Base-by-base conservation (phyloP, 225 moss, liverwort and hornwort genomes). In the Asterella californica region DNA sequence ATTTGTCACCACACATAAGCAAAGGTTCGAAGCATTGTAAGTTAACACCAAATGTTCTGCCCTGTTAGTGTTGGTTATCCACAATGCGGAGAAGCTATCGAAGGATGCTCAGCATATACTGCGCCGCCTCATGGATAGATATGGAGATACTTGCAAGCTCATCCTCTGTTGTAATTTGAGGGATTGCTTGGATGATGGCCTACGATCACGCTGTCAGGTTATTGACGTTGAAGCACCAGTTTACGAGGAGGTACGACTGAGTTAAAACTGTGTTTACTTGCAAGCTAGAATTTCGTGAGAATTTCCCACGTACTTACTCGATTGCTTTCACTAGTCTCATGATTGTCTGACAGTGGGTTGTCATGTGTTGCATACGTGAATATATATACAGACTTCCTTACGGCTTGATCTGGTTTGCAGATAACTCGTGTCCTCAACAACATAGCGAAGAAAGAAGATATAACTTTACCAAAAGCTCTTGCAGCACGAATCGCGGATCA, bases 71-170 rank as follows among this genome's bases (percentile, higher is more conserved):
- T 42, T 84, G 48, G 24, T 84, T 48, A 34, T 84, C 32, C 81
- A 72, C n/a, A 78, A 78, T 75, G 81, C 78, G 15, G 78, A 84
- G 57, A 74, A 59, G 22, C 27, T 84, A 55, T 81, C 84, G 0
- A 32, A 9, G 30, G 84, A 84, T 21, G 78, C 81, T 46, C 81
- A 81, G 57, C 78, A 50, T 38, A 59, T 55, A 15, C 57, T 84
- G 63, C 81, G 78, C 15, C 63, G 73, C 34, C 66, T 74, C 25
- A 81, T 84, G 84, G 81, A 84, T 54, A 81, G 78, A 81, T 83
- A 83, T 33, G 67, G 52, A 46, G 84, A 84, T 50, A 66, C 81
- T 6, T 78, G 81, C 38, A 84, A 84, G 73, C 46, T 84, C 65
- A 73, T 84, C 15, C 81, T 84, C 21, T 84, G 84, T 38, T 84